Evolutionary conservation across 2,329 filamentous ascomycete genomes (phyloP).

Genomic region (Trichoderma hamatum): DNA sequence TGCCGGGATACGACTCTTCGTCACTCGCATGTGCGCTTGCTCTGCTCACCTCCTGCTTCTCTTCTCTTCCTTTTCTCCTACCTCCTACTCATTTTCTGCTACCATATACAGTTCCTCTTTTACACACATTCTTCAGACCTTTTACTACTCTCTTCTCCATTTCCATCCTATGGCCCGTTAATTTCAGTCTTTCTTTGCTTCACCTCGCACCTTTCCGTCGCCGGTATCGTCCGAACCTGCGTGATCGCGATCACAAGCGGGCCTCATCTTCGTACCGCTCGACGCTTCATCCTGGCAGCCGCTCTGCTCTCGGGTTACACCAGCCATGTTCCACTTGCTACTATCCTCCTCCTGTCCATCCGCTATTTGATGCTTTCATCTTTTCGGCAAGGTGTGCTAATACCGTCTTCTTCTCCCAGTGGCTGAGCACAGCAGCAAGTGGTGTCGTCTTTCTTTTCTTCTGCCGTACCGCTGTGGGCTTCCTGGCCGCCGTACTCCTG

Average conservation of each 20-base stretch:
- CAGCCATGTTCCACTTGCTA: conserved; percentile 34
- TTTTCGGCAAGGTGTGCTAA: conserved; percentile 21
- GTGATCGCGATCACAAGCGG: conserved; percentile 10
- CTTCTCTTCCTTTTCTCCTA: not conserved
- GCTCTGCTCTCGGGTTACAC: conserved; percentile 32
- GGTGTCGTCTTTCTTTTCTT: conserved; percentile 19
- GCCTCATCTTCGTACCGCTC: conserved; percentile 19
- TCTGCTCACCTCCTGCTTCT: not conserved
- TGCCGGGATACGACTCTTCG: not conserved
- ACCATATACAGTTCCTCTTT: not conserved
- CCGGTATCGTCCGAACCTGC: conserved; percentile 2
- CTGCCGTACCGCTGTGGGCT: not conserved
- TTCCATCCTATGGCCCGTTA: not conserved
- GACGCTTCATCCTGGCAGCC: conserved; percentile 25
- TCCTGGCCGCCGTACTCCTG: conserved; percentile 12
- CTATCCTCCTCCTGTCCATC: conserved; percentile 28
- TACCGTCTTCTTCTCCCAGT: conserved; percentile 16
- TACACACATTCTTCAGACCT: not conserved
- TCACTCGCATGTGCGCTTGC: conserved; percentile 15
- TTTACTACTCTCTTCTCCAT: not conserved
- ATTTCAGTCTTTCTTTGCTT: not conserved
- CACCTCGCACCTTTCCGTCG: not conserved
- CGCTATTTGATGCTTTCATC: conserved; percentile 26
- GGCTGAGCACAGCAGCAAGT: conserved; percentile 24
- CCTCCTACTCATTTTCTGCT: not conserved